Percentiles rank a stretch among this genome's conserved stretches.
Evolutionary conservation across 202 grass and related monocot species (phyloP).

Genomic region (Panicum hallii): DNA sequence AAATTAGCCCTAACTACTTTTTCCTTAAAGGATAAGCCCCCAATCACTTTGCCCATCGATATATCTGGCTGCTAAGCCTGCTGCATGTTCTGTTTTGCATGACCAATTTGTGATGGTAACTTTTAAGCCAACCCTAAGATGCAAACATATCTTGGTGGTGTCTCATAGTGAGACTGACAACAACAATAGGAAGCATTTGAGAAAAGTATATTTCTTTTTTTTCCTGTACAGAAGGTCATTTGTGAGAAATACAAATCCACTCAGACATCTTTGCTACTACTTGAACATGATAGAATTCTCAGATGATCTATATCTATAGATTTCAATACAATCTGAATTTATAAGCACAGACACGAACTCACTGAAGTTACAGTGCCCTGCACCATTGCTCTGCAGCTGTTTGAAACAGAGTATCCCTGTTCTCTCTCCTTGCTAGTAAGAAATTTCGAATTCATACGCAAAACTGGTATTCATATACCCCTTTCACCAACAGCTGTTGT

Average conservation of each 20-base stretch:
- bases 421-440: not conserved
- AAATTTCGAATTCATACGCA: slow-evolving; percentile 3
- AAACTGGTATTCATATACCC: not conserved
- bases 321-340: not conserved
- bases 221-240: not conserved
- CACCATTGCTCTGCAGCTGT: not conserved
- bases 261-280: not conserved
- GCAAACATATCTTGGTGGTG: not conserved
- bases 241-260: not conserved
- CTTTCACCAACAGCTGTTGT: not conserved
- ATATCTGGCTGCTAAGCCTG: not conserved
- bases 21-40: not conserved
- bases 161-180: not conserved
- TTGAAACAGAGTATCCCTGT: not conserved
- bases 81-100: not conserved
- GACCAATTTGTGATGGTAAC: not conserved
- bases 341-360: not conserved
- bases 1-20: not conserved
- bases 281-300: not conserved
- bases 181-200: not conserved
- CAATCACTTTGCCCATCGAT: not conserved
- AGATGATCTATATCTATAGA: not conserved
- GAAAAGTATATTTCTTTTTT: not conserved
- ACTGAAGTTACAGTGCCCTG: not conserved
- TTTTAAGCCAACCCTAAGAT: not conserved